phyloP scores from a whole-genome alignment of 2,329 filamentous ascomycete genomes.

The Diaporthe citrichinensis region DNA sequence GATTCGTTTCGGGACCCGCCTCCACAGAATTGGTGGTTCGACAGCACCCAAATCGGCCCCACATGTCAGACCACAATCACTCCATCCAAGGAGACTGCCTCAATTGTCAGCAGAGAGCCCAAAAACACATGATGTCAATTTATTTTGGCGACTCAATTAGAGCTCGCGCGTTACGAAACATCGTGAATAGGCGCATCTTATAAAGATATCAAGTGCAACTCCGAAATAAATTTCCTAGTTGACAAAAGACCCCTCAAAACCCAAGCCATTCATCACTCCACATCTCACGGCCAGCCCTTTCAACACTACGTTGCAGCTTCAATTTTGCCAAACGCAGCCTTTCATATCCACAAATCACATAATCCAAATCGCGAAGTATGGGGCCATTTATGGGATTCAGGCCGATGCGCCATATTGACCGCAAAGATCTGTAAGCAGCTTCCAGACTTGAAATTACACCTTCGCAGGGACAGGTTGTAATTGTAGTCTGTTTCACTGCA shows the following conservation, averaged over 20 bases:
- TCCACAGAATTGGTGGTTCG: slow-evolving; percentile 37
- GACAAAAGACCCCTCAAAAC: background rate
- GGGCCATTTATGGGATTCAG: slow-evolving; percentile 35
- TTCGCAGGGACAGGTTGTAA: background rate
- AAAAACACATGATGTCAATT: slow-evolving; percentile 40
- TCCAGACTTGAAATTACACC: background rate
- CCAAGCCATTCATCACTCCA: background rate
- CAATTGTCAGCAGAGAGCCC: slow-evolving; percentile 40
- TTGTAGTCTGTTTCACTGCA: background rate
- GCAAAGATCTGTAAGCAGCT: slow-evolving; percentile 70
- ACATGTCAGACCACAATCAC: slow-evolving; percentile 41
- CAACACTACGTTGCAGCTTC: background rate
- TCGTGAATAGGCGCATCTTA: background rate
- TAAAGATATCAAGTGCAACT: slow-evolving; percentile 18
- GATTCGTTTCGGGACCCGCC: slow-evolving; percentile 28
- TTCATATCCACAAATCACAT: background rate
- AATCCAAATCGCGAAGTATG: background rate
- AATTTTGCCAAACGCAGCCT: background rate
- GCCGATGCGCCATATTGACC: slow-evolving; percentile 73
- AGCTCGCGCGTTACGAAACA: slow-evolving; percentile 24
- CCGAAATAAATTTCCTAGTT: background rate
- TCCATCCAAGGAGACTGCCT: slow-evolving; percentile 38
- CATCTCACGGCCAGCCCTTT: background rate
- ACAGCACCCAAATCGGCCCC: slow-evolving; percentile 35
- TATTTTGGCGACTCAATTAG: background rate